A percentile compares a stretch with the other conserved stretches of the same genome.
These are phyloP conservation scores for Ogataea pilisensis DNA, from an alignment of 805 yeast genomes.

Conservation along the genomic window DNA sequence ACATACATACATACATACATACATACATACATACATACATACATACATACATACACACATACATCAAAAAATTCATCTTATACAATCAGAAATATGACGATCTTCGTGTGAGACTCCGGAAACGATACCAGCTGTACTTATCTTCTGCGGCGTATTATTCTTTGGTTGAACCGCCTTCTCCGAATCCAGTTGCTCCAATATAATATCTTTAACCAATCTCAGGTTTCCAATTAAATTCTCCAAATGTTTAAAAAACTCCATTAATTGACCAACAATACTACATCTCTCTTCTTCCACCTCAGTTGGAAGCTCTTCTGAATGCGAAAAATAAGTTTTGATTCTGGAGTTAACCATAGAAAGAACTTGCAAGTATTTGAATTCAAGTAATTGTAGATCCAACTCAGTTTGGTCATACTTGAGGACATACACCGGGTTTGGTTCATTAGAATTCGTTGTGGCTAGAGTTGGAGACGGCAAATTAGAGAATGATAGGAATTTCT, in stretches of 20 bases:
- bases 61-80: neutral
- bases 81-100: neutral
- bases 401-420: conserved; percentile 24
- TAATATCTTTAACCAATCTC: neutral
- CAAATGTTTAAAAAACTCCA: conserved; percentile 21
- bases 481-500: neutral
- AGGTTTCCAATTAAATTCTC: conserved; percentile 13
- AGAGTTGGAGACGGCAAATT: neutral
- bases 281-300: conserved; percentile 26
- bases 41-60: neutral
- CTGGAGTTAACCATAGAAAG: conserved; percentile 23
- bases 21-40: neutral
- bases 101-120: neutral
- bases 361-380: conserved; percentile 26
- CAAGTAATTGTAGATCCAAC: conserved; percentile 24
- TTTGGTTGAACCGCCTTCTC: neutral
- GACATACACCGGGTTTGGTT: conserved; percentile 1
- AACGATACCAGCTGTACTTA: neutral
- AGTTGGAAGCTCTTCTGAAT: conserved; percentile 15
- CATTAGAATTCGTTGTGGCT: neutral
- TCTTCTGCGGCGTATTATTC: neutral
- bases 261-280: conserved; percentile 17
- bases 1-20: neutral
- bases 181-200: neutral
- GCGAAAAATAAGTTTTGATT: conserved; percentile 24